A percentile compares a stretch with the other conserved stretches of the same genome.
Evolutionary conservation across 1,284 basidiomycete genomes (phyloP).

Genomic region (Boletus smithii): DNA sequence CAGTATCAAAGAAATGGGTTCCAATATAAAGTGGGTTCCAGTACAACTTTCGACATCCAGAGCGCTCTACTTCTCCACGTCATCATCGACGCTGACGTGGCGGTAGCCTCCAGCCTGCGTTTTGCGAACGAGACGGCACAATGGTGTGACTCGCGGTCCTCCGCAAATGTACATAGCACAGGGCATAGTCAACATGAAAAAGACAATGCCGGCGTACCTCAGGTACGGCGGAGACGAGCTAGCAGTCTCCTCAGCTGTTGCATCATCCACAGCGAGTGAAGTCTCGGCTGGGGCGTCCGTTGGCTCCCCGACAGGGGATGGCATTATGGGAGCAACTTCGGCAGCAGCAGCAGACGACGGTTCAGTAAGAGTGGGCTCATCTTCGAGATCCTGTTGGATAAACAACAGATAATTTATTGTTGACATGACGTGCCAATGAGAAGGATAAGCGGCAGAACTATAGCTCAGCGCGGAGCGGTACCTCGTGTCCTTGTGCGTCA

Average conservation of each 20-base stretch:
- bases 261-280: constrained; percentile 6
- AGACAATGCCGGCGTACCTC: constrained; percentile 43
- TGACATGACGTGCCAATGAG: constrained; percentile 40
- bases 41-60: background rate
- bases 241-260: constrained; percentile 20
- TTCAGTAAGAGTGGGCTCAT: constrained; percentile 16
- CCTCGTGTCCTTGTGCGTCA: constrained; percentile 76
- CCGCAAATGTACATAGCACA: constrained; percentile 59
- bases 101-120: constrained; percentile 40
- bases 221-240: constrained; percentile 30
- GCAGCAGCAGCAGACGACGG: constrained; percentile 12
- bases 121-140: constrained; percentile 41
- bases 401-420: constrained; percentile 47
- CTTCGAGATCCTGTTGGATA: constrained; percentile 35
- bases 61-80: constrained; percentile 46
- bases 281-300: constrained; percentile 3
- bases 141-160: constrained; percentile 39
- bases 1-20: too few relatives aligned
- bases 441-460: constrained; percentile 49
- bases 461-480: constrained; percentile 90
- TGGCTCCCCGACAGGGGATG: background rate
- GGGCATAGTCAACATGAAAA: constrained; percentile 43
- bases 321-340: constrained; percentile 11
- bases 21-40: too few relatives aligned
- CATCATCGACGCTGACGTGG: constrained; percentile 44